Evolutionary conservation across 345 rosid species (phyloP).

Genomic region (Moringa oleifera): DNA sequence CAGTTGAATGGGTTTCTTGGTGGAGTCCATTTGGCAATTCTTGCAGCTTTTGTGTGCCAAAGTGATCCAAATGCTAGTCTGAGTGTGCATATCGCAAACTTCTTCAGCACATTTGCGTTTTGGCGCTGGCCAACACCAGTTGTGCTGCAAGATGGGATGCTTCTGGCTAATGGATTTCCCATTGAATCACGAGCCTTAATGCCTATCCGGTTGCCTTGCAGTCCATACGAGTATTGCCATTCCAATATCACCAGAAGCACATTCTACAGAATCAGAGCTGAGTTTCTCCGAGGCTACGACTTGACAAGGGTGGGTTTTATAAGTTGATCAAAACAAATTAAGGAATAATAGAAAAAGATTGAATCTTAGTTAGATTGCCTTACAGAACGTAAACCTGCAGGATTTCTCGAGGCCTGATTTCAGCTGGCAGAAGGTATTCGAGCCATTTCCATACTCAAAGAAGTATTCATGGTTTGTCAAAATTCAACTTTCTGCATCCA

Average conservation of each 20-base stretch:
- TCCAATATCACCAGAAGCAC: slow-evolving; percentile 56
- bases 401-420: slow-evolving; percentile 33
- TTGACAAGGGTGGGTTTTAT: slow-evolving; percentile 33
- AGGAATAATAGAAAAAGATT: no score
- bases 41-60: slow-evolving; percentile 48
- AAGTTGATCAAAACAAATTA: no score
- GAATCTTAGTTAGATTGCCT: no score
- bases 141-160: slow-evolving; percentile 29
- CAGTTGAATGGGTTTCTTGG: slow-evolving; percentile 61
- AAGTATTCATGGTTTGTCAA: slow-evolving; percentile 42
- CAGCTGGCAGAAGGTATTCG: slow-evolving; percentile 37
- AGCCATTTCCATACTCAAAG: slow-evolving; percentile 43
- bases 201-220: slow-evolving; percentile 52
- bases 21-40: slow-evolving; percentile 57
- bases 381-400: no score
- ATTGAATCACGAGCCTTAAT: slow-evolving; percentile 29
- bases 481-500: slow-evolving; percentile 39
- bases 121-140: slow-evolving; percentile 63
- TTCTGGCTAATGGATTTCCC: slow-evolving; percentile 19
- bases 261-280: slow-evolving; percentile 40
- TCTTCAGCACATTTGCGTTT: slow-evolving; percentile 44
- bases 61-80: slow-evolving; percentile 34
- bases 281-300: slow-evolving; percentile 50
- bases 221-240: slow-evolving; percentile 40
- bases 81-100: slow-evolving; percentile 30